phyloP scores from a whole-genome alignment of 2,329 filamentous ascomycete species.

The Pseudophaeomoniella oleicola region DNA sequence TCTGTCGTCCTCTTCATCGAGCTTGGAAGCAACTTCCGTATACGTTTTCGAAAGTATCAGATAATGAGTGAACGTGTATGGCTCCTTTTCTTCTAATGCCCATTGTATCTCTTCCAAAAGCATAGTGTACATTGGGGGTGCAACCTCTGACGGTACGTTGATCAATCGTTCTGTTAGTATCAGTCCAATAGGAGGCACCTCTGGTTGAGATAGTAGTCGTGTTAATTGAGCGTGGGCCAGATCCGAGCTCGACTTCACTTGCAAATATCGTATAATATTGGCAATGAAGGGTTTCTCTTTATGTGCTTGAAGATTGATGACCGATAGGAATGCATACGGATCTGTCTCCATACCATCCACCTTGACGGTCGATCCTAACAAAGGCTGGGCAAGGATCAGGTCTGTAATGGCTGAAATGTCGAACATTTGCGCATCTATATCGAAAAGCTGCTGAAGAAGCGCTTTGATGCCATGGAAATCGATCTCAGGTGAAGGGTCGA shows the following conservation, averaged over 20 bases:
- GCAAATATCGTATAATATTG: conserved; percentile 57
- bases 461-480: conserved; percentile 94
- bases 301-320: conserved; percentile 69
- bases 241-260: conserved; percentile 36
- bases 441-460: conserved; percentile 80
- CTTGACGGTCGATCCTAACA: conserved; percentile 88
- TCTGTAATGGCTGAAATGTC: conserved; percentile 78
- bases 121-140: conserved; percentile 91
- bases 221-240: conserved; percentile 42
- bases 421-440: conserved; percentile 72
- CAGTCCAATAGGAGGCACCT: conserved; percentile 55
- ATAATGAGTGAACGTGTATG: conserved; percentile 88
- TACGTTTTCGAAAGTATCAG: conserved; percentile 88
- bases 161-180: conserved; percentile 87
- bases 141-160: conserved; percentile 89
- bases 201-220: conserved; percentile 39
- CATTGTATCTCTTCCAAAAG: conserved; percentile 79
- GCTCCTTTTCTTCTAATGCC: conserved; percentile 79
- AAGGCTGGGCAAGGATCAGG: conserved; percentile 71
- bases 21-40: conserved; percentile 65
- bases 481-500: conserved; percentile 76
- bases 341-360: conserved; percentile 90
- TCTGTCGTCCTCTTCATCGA: conserved; percentile 51
- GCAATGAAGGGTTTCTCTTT: conserved; percentile 57
- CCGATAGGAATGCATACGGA: conserved; percentile 82